phyloP scores from a whole-genome alignment of 495 filamentous ascomycete genomes.

The Podospora anserina region DNA sequence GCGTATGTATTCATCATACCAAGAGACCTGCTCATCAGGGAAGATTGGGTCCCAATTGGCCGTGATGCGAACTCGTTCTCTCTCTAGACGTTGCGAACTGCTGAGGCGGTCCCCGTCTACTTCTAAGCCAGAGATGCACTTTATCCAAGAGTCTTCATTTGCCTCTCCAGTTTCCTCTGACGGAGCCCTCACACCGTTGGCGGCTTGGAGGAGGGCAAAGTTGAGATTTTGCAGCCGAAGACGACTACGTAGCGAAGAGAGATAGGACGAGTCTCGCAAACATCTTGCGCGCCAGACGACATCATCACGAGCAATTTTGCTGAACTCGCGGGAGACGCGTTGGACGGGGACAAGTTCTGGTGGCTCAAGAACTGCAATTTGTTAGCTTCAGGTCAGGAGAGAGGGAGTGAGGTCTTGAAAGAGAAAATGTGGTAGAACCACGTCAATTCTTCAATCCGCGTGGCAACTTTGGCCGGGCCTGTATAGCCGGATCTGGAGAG shows the following conservation, averaged over 20 bases:
- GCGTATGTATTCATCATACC: constrained; percentile 87
- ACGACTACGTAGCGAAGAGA: constrained; percentile 48
- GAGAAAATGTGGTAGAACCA: too few relatives aligned
- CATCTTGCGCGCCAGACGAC: constrained; percentile 72
- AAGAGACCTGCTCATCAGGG: constrained; percentile 63
- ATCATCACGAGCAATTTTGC: constrained; percentile 69
- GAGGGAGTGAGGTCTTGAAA: neutral
- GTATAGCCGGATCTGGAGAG: neutral
- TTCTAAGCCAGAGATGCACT: neutral
- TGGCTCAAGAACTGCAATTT: constrained; percentile 60
- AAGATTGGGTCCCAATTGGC: constrained; percentile 82
- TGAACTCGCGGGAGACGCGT: constrained; percentile 63
- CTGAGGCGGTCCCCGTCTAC: neutral
- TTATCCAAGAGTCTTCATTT: neutral
- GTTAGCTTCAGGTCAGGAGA: neutral
- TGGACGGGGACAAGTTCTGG: constrained; percentile 68
- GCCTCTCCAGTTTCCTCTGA: neutral
- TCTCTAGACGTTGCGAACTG: constrained; percentile 21
- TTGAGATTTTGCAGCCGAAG: constrained; percentile 28
- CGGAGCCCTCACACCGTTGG: constrained; percentile 19
- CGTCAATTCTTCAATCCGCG: too few relatives aligned
- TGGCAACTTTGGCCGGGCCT: neutral
- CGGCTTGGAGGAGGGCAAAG: neutral
- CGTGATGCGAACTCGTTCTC: constrained; percentile 53
- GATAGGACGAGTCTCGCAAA: constrained; percentile 62